Evolutionary conservation across 139 green algal genomes (phyloP).

Genomic region (Chlorella vulgaris): DNA sequence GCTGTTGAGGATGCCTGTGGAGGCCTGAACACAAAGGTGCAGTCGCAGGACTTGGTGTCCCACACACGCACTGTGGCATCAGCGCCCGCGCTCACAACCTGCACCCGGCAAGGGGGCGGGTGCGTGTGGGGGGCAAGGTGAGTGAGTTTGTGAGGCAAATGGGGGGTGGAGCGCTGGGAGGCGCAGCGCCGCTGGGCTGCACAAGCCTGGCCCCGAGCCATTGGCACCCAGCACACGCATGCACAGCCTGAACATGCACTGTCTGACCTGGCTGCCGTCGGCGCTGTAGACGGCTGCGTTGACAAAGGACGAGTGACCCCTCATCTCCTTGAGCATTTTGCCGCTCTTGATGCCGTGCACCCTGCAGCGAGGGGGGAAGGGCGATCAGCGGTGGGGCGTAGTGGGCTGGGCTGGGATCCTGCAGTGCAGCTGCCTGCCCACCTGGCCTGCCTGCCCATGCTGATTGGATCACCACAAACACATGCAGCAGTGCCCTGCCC

Average conservation of each 20-base stretch:
- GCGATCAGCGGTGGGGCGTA: not conserved
- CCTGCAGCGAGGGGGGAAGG: constrained; percentile 8
- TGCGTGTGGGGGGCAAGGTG: not conserved
- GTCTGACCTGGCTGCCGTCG: constrained; percentile 68
- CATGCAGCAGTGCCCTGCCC: too few species aligned
- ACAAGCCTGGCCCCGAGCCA: too few species aligned
- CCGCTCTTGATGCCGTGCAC: constrained; percentile 97
- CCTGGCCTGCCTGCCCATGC: not conserved
- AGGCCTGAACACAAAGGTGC: constrained; percentile 67
- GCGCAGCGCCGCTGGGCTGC: too few species aligned
- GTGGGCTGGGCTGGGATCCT: not conserved
- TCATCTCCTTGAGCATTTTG: constrained; percentile 96
- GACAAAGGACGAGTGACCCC: constrained; percentile 94
- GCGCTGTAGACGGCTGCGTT: constrained; percentile 82
- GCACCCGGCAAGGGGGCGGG: not conserved
- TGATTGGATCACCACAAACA: too few species aligned
- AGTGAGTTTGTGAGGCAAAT: too few species aligned
- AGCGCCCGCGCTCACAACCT: constrained; percentile 73
- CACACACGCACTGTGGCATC: constrained; percentile 93
- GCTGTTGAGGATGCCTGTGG: constrained; percentile 27
- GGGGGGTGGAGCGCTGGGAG: too few species aligned
- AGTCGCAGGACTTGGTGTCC: constrained; percentile 92
- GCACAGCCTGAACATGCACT: not conserved
- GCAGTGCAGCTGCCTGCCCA: not conserved
- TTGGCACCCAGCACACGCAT: not conserved